Percentiles rank a stretch among this genome's conserved stretches.
Evolutionary conservation across 305 asterid genomes (phyloP).

Genomic region (Withania somnifera): DNA sequence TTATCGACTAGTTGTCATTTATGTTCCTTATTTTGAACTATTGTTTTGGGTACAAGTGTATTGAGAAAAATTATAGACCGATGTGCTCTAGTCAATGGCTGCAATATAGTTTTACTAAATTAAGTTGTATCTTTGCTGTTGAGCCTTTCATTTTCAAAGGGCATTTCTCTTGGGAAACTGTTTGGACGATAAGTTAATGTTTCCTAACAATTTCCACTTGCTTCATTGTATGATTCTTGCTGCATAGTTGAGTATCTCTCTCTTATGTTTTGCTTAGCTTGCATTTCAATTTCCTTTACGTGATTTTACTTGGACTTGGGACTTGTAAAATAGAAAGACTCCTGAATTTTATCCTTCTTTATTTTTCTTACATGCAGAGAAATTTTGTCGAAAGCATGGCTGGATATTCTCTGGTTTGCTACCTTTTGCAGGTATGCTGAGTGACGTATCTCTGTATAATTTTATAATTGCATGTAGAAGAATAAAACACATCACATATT

Average conservation of each 20-base stretch:
- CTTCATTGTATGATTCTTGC: background rate
- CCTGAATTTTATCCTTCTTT: background rate
- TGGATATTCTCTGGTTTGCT: constrained; percentile 87
- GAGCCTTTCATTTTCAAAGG: background rate
- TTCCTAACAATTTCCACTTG: background rate
- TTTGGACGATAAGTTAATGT: background rate
- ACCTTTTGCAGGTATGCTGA: constrained; percentile 67
- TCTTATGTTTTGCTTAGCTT: background rate
- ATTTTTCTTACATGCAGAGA: constrained; percentile 40
- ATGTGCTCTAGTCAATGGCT: background rate
- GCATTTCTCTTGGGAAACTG: background rate
- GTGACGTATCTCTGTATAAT: constrained; percentile 1
- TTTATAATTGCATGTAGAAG: background rate
- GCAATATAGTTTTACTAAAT: background rate
- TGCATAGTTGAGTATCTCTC: background rate
- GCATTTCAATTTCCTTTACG: background rate
- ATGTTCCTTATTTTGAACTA: background rate
- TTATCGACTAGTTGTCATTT: background rate
- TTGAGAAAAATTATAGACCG: background rate
- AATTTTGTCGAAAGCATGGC: constrained; percentile 97
- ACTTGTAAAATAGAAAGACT: background rate
- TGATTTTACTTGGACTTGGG: background rate
- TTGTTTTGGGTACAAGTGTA: background rate
- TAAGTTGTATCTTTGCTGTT: background rate
- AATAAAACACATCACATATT: background rate